These are phyloP conservation scores for Paramecium primaurelia DNA, from an alignment of 73 alveolate genomes.

Conservation along the genomic window DNA sequence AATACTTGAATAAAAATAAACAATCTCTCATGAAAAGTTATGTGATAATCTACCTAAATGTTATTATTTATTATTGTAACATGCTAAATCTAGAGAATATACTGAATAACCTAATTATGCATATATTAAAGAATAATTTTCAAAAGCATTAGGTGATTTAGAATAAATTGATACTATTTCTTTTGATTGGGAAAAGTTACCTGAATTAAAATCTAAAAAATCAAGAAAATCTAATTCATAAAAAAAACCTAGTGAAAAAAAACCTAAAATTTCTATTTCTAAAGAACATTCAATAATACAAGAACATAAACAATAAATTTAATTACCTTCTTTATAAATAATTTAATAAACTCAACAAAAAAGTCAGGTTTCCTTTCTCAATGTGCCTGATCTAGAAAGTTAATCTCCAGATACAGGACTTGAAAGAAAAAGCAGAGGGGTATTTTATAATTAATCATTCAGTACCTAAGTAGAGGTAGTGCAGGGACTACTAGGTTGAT, in stretches of 20 bases:
- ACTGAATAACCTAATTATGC: conserved; percentile 80
- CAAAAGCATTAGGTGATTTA: neutral
- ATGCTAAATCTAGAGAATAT: conserved; percentile 68
- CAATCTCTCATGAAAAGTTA: conserved; percentile 70
- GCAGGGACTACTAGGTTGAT: conserved; percentile 1
- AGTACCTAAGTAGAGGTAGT: conserved; percentile 14
- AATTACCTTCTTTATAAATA: neutral
- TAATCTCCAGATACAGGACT: conserved; percentile 28
- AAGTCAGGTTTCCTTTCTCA: conserved; percentile 34
- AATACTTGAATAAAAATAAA: conserved; percentile 74
- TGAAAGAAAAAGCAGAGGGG: conserved; percentile 39
- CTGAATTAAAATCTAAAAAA: conserved; percentile 31
- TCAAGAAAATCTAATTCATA: neutral
- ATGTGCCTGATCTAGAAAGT: conserved; percentile 37
- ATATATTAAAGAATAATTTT: conserved; percentile 11
- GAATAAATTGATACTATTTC: neutral
- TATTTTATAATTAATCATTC: neutral
- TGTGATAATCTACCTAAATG: conserved; percentile 76
- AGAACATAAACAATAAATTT: neutral
- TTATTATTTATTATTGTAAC: conserved; percentile 49
- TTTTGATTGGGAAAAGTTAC: conserved; percentile 40
- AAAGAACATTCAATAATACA: neutral
- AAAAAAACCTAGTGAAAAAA: neutral
- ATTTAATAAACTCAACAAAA: neutral
- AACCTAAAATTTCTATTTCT: neutral